phyloP scores from a whole-genome alignment of 2,329 filamentous ascomycete species.

The Celoporthe dispersa region DNA sequence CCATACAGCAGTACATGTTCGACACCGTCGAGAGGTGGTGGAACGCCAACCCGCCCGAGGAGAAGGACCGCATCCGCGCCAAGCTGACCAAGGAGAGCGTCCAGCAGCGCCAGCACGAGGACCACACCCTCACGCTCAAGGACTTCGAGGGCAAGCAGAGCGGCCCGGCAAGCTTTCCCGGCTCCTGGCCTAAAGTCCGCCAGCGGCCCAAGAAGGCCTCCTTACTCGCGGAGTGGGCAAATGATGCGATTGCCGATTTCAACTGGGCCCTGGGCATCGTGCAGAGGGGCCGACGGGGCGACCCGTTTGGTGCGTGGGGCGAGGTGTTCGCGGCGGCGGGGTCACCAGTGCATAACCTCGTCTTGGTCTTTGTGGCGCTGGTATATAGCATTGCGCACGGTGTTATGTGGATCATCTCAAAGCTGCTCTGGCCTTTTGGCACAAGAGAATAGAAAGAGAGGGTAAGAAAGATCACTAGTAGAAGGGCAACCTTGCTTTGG shows the following conservation, averaged over 20 bases:
- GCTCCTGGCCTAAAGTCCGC: slow-evolving; percentile 35
- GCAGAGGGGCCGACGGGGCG: slow-evolving; percentile 11
- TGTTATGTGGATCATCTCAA: slow-evolving; percentile 20
- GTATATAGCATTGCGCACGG: slow-evolving; percentile 10
- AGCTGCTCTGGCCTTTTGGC: slow-evolving; percentile 16
- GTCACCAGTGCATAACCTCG: slow-evolving; percentile 16
- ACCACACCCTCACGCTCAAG: slow-evolving; percentile 36
- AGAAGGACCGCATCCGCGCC: slow-evolving; percentile 32
- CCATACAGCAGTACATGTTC: slow-evolving; percentile 69
- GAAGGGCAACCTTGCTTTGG: neutral
- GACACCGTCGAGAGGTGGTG: slow-evolving; percentile 65
- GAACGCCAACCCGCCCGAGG: slow-evolving; percentile 31
- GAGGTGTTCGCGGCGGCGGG: slow-evolving; percentile 22
- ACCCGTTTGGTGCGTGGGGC: slow-evolving; percentile 15
- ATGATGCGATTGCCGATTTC: slow-evolving; percentile 28
- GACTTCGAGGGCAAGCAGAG: slow-evolving; percentile 34
- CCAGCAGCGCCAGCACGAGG: slow-evolving; percentile 36
- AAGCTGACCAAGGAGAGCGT: slow-evolving; percentile 38
- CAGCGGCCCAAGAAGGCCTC: slow-evolving; percentile 36
- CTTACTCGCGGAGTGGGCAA: slow-evolving; percentile 34
- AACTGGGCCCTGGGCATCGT: slow-evolving; percentile 26
- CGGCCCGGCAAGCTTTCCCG: slow-evolving; percentile 37
- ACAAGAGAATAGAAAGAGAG: too few species aligned
- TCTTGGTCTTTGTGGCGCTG: slow-evolving; percentile 19
- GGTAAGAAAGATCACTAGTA: neutral